phyloP scores from a whole-genome alignment of 306 rosid species.

The Oxytropis ochrocephala region DNA sequence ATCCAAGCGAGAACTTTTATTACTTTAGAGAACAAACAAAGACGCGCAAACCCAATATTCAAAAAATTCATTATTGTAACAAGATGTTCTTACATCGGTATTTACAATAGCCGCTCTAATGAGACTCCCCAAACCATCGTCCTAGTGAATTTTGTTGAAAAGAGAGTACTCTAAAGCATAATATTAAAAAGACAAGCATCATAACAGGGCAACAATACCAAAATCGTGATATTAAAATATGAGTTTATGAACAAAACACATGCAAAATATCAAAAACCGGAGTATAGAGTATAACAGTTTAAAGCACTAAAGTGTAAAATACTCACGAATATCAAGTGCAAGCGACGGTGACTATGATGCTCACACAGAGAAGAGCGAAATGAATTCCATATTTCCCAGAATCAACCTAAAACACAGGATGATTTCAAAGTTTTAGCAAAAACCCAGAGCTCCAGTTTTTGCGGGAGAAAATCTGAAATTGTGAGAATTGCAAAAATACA shows the following conservation, averaged over 20 bases:
- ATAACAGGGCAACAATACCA: neutral
- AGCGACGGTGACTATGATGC: constrained; percentile 39
- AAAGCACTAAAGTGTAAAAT: neutral
- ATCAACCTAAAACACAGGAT: constrained; percentile 50
- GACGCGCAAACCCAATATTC: neutral
- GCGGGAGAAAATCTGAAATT: too few species aligned
- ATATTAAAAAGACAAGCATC: neutral
- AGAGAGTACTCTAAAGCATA: constrained; percentile 23
- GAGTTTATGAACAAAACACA: neutral
- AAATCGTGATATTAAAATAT: neutral
- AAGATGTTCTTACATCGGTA: constrained; percentile 44
- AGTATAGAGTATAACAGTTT: too few species aligned
- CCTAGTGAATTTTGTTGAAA: constrained; percentile 66
- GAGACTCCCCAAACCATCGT: constrained; percentile 98
- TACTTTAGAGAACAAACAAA: constrained; percentile 9
- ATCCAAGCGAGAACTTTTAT: neutral
- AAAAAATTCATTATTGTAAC: neutral
- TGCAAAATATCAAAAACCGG: neutral
- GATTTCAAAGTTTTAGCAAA: too few species aligned
- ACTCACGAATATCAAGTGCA: constrained; percentile 70
- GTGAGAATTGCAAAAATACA: too few species aligned
- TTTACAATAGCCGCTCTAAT: constrained; percentile 95
- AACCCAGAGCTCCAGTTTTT: too few species aligned
- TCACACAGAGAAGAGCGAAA: constrained; percentile 36
- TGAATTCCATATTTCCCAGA: constrained; percentile 42